Percentiles rank a stretch among this genome's conserved stretches.
Evolutionary conservation across 1,139 yeast species (phyloP).

Genomic region (Hemisphaericaspora xylofermentans): DNA sequence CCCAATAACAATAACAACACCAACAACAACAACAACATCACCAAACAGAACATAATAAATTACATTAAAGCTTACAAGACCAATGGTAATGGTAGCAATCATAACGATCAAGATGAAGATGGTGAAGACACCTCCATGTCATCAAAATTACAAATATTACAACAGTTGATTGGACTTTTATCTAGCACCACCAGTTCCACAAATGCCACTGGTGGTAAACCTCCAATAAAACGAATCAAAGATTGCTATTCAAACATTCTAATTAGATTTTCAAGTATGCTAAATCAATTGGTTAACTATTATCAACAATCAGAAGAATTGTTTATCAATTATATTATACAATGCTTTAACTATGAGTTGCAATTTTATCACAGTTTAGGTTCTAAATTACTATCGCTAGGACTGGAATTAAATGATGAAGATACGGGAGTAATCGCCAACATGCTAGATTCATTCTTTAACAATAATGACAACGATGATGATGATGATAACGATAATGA

Average conservation of each 20-base stretch:
- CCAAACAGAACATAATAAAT: conserved; percentile 2
- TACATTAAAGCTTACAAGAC: conserved; percentile 2
- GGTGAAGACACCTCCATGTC: background rate
- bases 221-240: conserved; percentile 22
- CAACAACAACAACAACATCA: conserved; percentile 3
- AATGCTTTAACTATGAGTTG: conserved; percentile 24
- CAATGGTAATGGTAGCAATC: too few species aligned
- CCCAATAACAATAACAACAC: background rate
- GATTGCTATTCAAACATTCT: conserved; percentile 21
- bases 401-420: conserved; percentile 17
- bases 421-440: conserved; percentile 27
- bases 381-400: conserved; percentile 17
- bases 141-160: conserved; percentile 3
- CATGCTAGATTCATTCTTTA: conserved; percentile 22
- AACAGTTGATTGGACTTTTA: conserved; percentile 7
- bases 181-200: too few species aligned
- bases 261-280: conserved; percentile 19
- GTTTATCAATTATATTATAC: conserved; percentile 20
- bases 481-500: conserved; percentile 21
- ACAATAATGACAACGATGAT: conserved; percentile 10
- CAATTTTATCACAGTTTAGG: conserved; percentile 19
- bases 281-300: conserved; percentile 21
- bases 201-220: conserved; percentile 14
- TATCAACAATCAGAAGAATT: conserved; percentile 23
- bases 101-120: background rate